Percentiles rank a stretch among this genome's conserved stretches.
Conservation (phyloP, 306 rosid species). For the Rosa multiflora region DNA sequence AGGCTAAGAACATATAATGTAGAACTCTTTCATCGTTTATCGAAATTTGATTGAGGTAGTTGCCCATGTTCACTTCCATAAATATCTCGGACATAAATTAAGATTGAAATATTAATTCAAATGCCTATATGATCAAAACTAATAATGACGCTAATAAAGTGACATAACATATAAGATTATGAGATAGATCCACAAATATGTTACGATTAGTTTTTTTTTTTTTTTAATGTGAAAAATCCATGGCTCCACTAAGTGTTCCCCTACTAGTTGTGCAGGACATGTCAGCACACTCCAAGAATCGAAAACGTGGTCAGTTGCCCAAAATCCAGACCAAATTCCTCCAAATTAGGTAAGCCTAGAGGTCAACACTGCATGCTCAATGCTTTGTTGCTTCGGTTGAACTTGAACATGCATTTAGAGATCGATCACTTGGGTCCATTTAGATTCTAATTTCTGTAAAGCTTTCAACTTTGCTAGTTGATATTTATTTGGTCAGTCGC, state of each 20-base stretch:
- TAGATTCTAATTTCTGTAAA: background rate
- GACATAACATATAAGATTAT: too few relatives aligned
- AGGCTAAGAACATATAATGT: background rate
- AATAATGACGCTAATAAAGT: too few relatives aligned
- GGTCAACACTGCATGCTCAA: background rate
- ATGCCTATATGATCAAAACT: too few relatives aligned
- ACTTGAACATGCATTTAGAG: background rate
- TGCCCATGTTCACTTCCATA: too few relatives aligned
- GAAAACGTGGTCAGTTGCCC: constrained; percentile 1
- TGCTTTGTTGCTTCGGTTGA: background rate
- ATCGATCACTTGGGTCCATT: constrained; percentile 12
- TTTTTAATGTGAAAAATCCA: background rate
- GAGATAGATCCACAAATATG: background rate
- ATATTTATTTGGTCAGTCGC: background rate
- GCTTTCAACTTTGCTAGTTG: background rate
- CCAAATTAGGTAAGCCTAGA: background rate
- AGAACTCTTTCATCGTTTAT: background rate
- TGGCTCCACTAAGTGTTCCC: background rate
- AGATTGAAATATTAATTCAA: too few relatives aligned
- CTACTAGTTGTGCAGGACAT: background rate
- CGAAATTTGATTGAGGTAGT: background rate
- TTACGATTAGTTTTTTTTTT: background rate
- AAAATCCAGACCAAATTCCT: background rate
- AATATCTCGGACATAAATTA: too few relatives aligned
- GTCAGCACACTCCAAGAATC: constrained; percentile 3